Base-by-base conservation (phyloP, 2,329 filamentous ascomycete species). In the Neodidymelliopsis sp. region DNA sequence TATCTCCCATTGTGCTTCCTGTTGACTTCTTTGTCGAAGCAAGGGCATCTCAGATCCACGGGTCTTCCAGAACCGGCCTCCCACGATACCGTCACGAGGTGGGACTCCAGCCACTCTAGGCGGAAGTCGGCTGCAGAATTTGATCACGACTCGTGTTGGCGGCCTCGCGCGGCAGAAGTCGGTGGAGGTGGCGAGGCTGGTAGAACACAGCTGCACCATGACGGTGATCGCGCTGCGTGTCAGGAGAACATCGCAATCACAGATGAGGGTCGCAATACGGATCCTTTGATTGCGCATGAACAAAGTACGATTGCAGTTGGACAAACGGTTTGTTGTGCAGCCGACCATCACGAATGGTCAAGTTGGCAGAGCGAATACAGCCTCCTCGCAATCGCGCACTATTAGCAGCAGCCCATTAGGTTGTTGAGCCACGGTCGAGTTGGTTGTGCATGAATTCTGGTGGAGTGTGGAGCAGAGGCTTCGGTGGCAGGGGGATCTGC, bases 361-460 rank as follows among this genome's bases (percentile, higher is more conserved):
- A 13, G 3, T 24, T 23, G 27, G 22, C 15, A 5, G 29, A 6
- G 25, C 41, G 48, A 22, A 43, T 22, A 42, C 23, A 36, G 19
- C 34, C 20, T 18, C 12, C 34, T 20, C n/a, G 12, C 4, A 18
- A 36, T 13, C 6, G 3, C 35, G 7, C 29, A 24, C 31, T 6
- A 25, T 27, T 16, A 25, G 27, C 34, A 37, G 35, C 50, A 46
- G 50, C 49, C 34, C 12, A 45, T 53, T 18, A 47, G 35, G 50
- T 43, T 54, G 53, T 60, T 63, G 57, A 50, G 55, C 48, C 29
- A 52, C 34, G 39, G 43, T 49, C 54, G 55, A 54, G 57, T 42
- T 60, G 58, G 56, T 58, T 39, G 52, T 60, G 60, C 59, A 63
- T 57, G 53, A 35, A 34, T 42, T 52, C 54, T 49, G 46, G 23